These are phyloP conservation scores for Priceomyces carsonii DNA, from an alignment of 805 yeast species.

Conservation along the genomic window DNA sequence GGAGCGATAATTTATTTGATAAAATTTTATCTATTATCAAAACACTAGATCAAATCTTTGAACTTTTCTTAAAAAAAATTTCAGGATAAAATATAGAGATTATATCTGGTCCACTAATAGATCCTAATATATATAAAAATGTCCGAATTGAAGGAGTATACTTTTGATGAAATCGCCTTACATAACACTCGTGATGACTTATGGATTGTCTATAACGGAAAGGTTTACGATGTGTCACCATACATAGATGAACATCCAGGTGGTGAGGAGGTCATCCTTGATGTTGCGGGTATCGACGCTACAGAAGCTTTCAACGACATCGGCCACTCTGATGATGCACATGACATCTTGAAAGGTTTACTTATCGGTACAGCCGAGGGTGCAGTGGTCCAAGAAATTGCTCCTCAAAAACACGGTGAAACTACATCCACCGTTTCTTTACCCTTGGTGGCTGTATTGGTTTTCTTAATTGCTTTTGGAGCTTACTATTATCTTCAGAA, in stretches of 20 bases:
- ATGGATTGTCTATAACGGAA: constrained; percentile 47
- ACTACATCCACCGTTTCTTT: constrained; percentile 20
- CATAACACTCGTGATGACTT: constrained; percentile 42
- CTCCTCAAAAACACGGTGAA: constrained; percentile 12
- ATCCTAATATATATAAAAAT: too few species aligned
- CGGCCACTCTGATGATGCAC: constrained; percentile 97
- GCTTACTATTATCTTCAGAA: constrained; percentile 35
- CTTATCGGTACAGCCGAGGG: constrained; percentile 81
- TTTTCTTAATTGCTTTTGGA: constrained; percentile 41
- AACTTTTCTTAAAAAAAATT: too few species aligned
- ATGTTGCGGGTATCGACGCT: constrained; percentile 45
- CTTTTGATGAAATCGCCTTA: constrained; percentile 51
- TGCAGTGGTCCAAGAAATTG: constrained; percentile 35
- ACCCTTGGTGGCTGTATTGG: constrained; percentile 35
- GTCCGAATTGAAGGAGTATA: constrained; percentile 28
- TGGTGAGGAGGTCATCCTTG: constrained; percentile 48
- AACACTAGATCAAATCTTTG: too few species aligned
- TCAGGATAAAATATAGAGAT: too few species aligned
- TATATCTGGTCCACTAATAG: too few species aligned
- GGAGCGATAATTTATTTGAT: too few species aligned
- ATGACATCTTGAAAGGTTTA: constrained; percentile 66
- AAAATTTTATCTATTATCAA: too few species aligned
- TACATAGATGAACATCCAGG: constrained; percentile 52
- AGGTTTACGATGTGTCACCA: constrained; percentile 40
- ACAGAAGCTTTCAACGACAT: constrained; percentile 63